Evolutionary conservation across 2,329 filamentous ascomycete species (phyloP).

Genomic region (Coniochaeta prunicola): DNA sequence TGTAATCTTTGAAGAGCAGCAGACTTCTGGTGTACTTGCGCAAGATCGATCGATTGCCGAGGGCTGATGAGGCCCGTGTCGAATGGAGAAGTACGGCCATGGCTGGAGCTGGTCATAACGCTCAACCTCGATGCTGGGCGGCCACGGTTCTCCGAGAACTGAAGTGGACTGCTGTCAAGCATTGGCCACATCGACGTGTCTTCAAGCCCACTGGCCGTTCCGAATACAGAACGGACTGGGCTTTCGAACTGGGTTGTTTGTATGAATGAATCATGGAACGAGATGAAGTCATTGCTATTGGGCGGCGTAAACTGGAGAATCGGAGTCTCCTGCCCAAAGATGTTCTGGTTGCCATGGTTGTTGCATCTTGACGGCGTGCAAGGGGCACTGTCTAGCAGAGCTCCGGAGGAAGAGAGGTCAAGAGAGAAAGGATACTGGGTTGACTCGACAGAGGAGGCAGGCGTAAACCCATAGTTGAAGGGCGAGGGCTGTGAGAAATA

Average conservation of each 20-base stretch:
- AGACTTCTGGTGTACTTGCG: conserved; percentile 35
- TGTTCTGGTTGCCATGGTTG: conserved; percentile 4
- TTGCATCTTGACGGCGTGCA: conserved; percentile 9
- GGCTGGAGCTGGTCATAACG: conserved; percentile 7
- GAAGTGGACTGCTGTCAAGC: conserved; percentile 11
- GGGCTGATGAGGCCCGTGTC: conserved; percentile 14
- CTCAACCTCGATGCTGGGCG: background rate
- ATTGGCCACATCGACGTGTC: conserved; percentile 5
- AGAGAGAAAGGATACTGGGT: conserved; percentile 13
- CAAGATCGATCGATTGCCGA: conserved; percentile 18
- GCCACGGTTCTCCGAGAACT: conserved; percentile 8
- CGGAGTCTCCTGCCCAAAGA: conserved; percentile 2
- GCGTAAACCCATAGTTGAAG: conserved; percentile 20
- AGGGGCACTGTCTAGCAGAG: conserved; percentile 5
- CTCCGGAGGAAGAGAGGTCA: background rate
- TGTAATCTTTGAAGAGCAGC: conserved; percentile 32
- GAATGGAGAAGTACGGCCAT: conserved; percentile 3
- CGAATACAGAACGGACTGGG: background rate
- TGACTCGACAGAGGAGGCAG: conserved; percentile 21
- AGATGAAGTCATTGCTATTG: conserved; percentile 9
- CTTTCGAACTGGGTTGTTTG: background rate
- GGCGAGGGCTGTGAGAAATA: conserved; percentile 18
- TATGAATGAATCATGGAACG: conserved; percentile 7
- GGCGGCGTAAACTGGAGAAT: conserved; percentile 8
- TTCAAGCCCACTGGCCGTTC: conserved; percentile 5